phyloP scores from a whole-genome alignment of 2,329 filamentous ascomycete species.

The Gyromitra esculenta region DNA sequence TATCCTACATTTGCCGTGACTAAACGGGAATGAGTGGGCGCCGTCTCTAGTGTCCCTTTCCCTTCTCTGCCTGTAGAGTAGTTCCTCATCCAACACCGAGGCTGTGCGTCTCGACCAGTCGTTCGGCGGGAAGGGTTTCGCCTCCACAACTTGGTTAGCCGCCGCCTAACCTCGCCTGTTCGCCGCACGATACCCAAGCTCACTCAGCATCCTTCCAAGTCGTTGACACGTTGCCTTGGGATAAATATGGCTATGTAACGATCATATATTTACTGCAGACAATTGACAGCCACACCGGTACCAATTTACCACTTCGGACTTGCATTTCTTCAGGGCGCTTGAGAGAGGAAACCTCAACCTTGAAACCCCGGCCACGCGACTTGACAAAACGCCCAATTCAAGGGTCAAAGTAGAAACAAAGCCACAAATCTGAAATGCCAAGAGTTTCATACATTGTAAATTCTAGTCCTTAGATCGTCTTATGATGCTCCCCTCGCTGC shows the following conservation, averaged over 20 bases:
- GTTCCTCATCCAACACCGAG: conserved; percentile 28
- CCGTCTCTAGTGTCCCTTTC: conserved; percentile 41
- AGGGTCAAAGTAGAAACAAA: background rate
- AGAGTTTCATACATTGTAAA: conserved; percentile 10
- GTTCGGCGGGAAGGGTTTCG: conserved; percentile 40
- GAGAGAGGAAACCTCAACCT: conserved; percentile 26
- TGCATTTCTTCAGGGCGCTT: background rate
- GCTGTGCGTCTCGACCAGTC: conserved; percentile 37
- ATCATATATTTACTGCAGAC: background rate
- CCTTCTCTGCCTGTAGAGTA: conserved; percentile 24
- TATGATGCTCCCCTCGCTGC: conserved; percentile 34
- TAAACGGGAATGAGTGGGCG: conserved; percentile 20
- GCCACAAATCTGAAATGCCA: conserved; percentile 2
- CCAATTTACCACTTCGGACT: background rate
- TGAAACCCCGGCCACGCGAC: background rate
- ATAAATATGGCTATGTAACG: conserved; percentile 26
- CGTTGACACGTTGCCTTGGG: conserved; percentile 47
- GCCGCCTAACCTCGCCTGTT: conserved; percentile 46
- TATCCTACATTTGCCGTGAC: conserved; percentile 46
- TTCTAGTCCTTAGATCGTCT: conserved; percentile 29
- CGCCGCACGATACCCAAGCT: conserved; percentile 45
- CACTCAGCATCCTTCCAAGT: conserved; percentile 37
- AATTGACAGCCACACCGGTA: conserved; percentile 23
- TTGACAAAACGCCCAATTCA: background rate
- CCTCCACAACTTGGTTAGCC: conserved; percentile 22